phyloP scores from a whole-genome alignment of 2,329 filamentous ascomycete species.

The Penicillium griseofulvum region DNA sequence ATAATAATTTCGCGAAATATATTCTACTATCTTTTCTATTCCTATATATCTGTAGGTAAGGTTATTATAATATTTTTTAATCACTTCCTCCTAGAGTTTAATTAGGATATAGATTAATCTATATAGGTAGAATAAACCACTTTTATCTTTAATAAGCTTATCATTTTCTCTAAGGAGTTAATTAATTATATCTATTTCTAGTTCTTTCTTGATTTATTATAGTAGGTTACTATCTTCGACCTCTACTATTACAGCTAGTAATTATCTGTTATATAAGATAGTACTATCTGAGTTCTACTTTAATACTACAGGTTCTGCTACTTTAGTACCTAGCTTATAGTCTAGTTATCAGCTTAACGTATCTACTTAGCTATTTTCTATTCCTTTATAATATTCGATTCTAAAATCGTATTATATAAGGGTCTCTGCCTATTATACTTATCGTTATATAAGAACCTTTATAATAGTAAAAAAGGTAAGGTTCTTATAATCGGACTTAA shows the following conservation, averaged over 20 bases:
- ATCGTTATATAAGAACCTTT: background rate
- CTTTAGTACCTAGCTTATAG: background rate
- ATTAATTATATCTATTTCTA: too few relatives aligned
- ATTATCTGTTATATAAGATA: background rate
- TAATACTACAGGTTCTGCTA: background rate
- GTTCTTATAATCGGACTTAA: background rate
- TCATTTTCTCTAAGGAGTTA: too few relatives aligned
- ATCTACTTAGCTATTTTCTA: background rate
- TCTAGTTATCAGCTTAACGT: background rate
- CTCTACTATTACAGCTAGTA: background rate
- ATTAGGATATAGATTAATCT: background rate
- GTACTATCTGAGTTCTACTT: background rate
- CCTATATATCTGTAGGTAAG: background rate
- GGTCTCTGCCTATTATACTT: background rate
- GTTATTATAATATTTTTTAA: background rate
- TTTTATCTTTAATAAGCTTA: too few relatives aligned
- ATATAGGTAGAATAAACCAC: background rate
- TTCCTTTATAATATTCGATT: background rate
- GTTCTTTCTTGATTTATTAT: background rate
- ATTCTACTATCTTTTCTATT: too few relatives aligned
- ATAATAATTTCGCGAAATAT: too few relatives aligned
- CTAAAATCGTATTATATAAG: background rate
- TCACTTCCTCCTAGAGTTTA: background rate
- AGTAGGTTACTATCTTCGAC: background rate
- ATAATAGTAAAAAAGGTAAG: background rate